Base-by-base conservation (phyloP, 1,284 basidiomycete species). In the Moesziomyces globuligerus region DNA sequence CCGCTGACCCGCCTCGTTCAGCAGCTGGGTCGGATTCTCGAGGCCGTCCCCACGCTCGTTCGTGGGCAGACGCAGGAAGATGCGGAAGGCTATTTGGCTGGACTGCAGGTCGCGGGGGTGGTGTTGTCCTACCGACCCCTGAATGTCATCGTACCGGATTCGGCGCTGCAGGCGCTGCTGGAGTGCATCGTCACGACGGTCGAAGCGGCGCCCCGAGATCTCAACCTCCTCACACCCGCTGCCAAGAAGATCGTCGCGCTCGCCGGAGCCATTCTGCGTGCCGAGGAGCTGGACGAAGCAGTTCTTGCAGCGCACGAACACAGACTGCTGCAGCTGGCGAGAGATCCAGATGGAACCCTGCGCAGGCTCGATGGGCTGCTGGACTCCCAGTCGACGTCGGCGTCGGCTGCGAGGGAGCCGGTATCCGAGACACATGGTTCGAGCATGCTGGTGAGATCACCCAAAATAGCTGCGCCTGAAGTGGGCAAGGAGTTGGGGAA, bases 211-310 rank as follows among this genome's bases (percentile, higher is more conserved):
- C 48, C 55, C 1, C 8, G 15, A 8, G 34, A 50, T 18, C 3
- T 23, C 3, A 26, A 32, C 4, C 5, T 18, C 1, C 10, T 44
- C 9, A n/a, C 4, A 9, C 25, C 18, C 8, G 23, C 11, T 15
- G 15, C 18, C 15, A 49, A 8, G 20, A 57, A 34, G 43, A 2
- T 41, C 3, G 26, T 53, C 18, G 56, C 38, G 7, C 21, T 57
- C 5, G 55, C 62, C 24, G 50, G 56, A 24, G 42, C 55, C 1
- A 48, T 66, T 24, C 25, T 66, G 6, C 41, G 51, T 24, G 51
- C 55, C 20, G 67, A 70, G 36, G 56, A 70, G 36, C n/a, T 70
- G 5, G 46, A 51, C 18, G 67, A 64, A 20, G 7, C 5, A 11
- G 26, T 64, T 0, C 41, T 70, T 23, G 52, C 44, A n/a, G 52